A percentile compares a stretch with the other conserved stretches of the same genome.
Evolutionary conservation across 2,329 filamentous ascomycete species (phyloP).

Genomic region (Fusarium fracticaudum): DNA sequence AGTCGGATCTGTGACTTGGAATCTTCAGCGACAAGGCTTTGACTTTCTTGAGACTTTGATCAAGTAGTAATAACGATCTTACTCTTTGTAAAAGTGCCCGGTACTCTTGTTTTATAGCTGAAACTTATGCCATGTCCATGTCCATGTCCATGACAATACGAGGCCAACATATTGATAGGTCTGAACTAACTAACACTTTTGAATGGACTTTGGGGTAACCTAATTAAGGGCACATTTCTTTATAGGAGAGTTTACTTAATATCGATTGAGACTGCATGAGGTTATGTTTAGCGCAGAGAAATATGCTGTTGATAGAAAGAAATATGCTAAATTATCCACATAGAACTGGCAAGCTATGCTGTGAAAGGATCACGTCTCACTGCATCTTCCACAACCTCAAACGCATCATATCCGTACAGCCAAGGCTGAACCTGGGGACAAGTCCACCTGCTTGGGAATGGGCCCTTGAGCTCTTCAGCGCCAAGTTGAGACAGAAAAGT

Average conservation of each 20-base stretch:
- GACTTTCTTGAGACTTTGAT: neutral
- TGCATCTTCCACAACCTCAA: neutral
- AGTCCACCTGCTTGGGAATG: neutral
- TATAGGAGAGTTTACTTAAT: rapidly evolving
- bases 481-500: neutral
- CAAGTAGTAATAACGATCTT: rapidly evolving
- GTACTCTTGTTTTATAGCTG: too few species aligned
- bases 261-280: too few species aligned
- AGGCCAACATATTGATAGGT: rapidly evolving
- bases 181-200: rapidly evolving
- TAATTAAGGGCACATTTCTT: rapidly evolving
- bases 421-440: neutral
- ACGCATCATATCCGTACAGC: neutral
- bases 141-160: too few species aligned
- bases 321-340: neutral
- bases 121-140: too few species aligned
- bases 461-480: neutral
- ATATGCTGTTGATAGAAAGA: too few species aligned
- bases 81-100: neutral
- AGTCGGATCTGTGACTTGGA: neutral
- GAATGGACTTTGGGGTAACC: too few species aligned
- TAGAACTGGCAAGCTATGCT: rapidly evolving
- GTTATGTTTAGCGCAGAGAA: too few species aligned
- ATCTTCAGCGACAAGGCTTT: neutral
- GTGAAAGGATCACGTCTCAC: neutral